phyloP scores from a whole-genome alignment of 2,329 filamentous ascomycete species.

The Corinectria fuckeliana region DNA sequence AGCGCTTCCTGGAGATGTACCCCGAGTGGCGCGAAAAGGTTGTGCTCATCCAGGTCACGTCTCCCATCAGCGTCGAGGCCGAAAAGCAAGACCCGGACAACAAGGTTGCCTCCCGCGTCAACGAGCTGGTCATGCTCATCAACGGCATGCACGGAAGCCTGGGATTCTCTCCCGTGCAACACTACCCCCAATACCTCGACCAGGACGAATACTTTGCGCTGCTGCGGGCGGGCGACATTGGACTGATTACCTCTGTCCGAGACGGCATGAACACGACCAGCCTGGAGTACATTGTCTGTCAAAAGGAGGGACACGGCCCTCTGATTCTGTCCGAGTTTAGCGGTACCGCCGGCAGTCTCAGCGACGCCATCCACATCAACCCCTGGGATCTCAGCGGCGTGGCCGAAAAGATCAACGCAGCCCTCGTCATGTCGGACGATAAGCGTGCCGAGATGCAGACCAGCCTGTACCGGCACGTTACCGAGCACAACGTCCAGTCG shows the following conservation, averaged over 20 bases:
- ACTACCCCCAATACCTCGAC: conserved; percentile 91
- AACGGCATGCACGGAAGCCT: conserved; percentile 90
- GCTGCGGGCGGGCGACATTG: conserved; percentile 88
- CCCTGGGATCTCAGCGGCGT: conserved; percentile 91
- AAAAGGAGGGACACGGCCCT: conserved; percentile 84
- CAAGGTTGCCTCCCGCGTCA: conserved; percentile 87
- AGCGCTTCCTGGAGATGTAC: conserved; percentile 87
- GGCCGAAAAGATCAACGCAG: conserved; percentile 81
- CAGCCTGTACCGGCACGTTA: conserved; percentile 82
- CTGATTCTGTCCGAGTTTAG: conserved; percentile 97
- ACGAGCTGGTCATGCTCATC: conserved; percentile 88
- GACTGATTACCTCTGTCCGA: conserved; percentile 91
- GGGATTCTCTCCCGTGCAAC: conserved; percentile 88
- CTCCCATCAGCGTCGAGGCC: conserved; percentile 80
- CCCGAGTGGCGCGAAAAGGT: conserved; percentile 93
- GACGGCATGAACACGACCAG: conserved; percentile 99
- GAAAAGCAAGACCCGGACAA: conserved; percentile 78
- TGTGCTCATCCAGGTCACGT: conserved; percentile 94
- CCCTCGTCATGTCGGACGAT: conserved; percentile 75
- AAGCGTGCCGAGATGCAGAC: conserved; percentile 73
- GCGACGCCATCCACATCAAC: conserved; percentile 92
- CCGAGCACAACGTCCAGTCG: conserved; percentile 81
- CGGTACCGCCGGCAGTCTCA: conserved; percentile 85
- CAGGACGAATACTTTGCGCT: conserved; percentile 94
- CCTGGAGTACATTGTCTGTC: conserved; percentile 91